Evolutionary conservation across 2,329 filamentous ascomycete genomes (phyloP), one percentile per base, ranked within the genome.

Genomic region (Aspergillus sp.): DNA sequence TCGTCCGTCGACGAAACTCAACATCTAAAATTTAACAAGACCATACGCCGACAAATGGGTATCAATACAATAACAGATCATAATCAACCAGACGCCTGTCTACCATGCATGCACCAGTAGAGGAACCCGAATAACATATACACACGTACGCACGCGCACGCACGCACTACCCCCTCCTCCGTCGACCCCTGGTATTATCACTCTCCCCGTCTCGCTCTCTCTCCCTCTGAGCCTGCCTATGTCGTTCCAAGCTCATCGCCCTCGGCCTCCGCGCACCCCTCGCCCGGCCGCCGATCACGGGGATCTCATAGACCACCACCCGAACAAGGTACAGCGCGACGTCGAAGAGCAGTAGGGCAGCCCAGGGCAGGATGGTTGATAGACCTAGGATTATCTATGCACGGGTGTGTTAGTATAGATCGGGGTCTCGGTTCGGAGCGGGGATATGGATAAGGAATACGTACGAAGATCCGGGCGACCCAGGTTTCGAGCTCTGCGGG

Each of bases 321-420:
- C 82, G 80, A 62, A 76, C 77, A 48, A 80, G 52, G 64, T 83
- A 86, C 38, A 85, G 72, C 27, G 77, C 52, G 45, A 82, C 62
- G 60, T 86, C 82, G 68, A 85, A 85, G 52, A 81, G 46, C 51
- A 86, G 69, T 33, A 85, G 64, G 27, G 77, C 66, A 4, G 75
- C 64, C 80, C 82, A 86, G 7, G 82, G 82, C 2, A 76, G 75
- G 52, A 85, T 79, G 41, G 75, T 78, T 39, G 84, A 55, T 39
- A 79, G 55, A 27, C 77, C 81, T 48, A 85, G 73, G 48, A 83
- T 56, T 30, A 85, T 64, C 82, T 85, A 19, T 19, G 19, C 19
- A 35, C 29, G 10, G 40, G 38, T 41, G 12, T 34, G 38, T 38
- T 42, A 36, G 8, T 12, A 19, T 19, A 19, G 19, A 19, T 19